phyloP scores from a whole-genome alignment of 805 yeast species.

The Helenozyma rhizophorensis region DNA sequence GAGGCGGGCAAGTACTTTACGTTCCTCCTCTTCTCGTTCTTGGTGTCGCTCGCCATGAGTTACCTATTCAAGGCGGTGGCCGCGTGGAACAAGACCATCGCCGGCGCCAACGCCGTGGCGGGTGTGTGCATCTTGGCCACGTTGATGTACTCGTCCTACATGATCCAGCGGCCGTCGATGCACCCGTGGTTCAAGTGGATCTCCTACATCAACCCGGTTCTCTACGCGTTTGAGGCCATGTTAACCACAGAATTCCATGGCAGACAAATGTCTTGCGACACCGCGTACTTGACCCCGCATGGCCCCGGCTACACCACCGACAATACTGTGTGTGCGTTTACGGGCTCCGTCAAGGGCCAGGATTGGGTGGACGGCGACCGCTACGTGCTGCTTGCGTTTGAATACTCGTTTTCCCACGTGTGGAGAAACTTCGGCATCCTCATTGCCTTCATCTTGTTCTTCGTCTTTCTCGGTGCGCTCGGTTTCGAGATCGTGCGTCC shows the following conservation, averaged over 20 bases:
- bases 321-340: constrained; percentile 12
- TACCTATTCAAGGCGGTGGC: constrained; percentile 52
- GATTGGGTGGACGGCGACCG: constrained; percentile 25
- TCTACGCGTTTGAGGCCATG: constrained; percentile 27
- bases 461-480: constrained; percentile 18
- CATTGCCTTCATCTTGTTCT: constrained; percentile 25
- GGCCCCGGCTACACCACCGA: constrained; percentile 21
- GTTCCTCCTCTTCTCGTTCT: constrained; percentile 42
- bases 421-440: constrained; percentile 48
- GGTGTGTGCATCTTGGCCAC: constrained; percentile 38
- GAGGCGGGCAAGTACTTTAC: constrained; percentile 55
- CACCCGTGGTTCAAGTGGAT: constrained; percentile 33
- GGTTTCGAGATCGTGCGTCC: constrained; percentile 26
- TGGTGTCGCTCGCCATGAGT: constrained; percentile 50
- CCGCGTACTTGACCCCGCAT: constrained; percentile 17
- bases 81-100: constrained; percentile 47
- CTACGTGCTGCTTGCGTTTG: constrained; percentile 29
- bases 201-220: constrained; percentile 34
- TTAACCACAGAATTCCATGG: constrained; percentile 29
- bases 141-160: constrained; percentile 28
- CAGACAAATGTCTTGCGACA: constrained; percentile 23
- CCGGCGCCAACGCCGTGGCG: constrained; percentile 54
- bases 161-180: constrained; percentile 32
- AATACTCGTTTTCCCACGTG: constrained; percentile 35
- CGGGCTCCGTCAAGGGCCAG: constrained; percentile 14